These are phyloP conservation scores for Chalciporus sphaerocephalus DNA, from an alignment of 768 basidiomycete species.

Conservation along the genomic window DNA sequence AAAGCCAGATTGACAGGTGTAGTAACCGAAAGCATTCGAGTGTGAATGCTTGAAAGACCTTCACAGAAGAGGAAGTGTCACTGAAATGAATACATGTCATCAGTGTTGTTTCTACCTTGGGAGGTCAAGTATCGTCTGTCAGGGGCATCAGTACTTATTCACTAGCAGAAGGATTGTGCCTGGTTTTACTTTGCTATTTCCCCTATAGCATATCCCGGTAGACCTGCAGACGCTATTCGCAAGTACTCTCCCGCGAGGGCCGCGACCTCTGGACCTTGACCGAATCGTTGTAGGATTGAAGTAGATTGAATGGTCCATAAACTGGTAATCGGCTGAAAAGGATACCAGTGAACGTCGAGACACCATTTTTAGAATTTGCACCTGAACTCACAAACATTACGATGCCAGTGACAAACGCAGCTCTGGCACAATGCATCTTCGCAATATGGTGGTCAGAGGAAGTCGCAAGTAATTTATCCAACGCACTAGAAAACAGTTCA, in stretches of 20 bases:
- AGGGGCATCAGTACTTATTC: constrained; percentile 1
- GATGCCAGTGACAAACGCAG: constrained; percentile 22
- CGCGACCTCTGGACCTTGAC: constrained; percentile 39
- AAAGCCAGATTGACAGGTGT: constrained; percentile 21
- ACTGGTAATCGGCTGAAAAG: constrained; percentile 20
- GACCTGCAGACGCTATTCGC: constrained; percentile 35
- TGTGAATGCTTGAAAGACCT: constrained; percentile 24
- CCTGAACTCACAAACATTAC: constrained; percentile 16
- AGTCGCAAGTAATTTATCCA: constrained; percentile 16
- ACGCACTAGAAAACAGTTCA: constrained; percentile 11
- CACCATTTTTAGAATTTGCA: background rate
- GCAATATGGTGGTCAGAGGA: constrained; percentile 13
- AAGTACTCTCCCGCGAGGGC: constrained; percentile 38
- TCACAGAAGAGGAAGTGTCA: background rate
- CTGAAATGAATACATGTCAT: no score
- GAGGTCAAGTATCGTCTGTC: constrained; percentile 14
- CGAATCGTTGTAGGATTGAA: constrained; percentile 34
- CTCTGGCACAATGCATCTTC: constrained; percentile 18
- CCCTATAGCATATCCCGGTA: constrained; percentile 45
- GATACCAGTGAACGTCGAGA: background rate
- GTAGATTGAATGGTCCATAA: constrained; percentile 28
- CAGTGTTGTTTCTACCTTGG: constrained; percentile 3
- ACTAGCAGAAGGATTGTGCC: background rate
- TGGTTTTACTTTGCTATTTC: constrained; percentile 35
- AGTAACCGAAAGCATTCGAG: constrained; percentile 18